Percentiles rank a stretch among this genome's conserved stretches.
Conservation (phyloP, 2,329 filamentous ascomycete species). For the Purpureocillium lavendulum region DNA sequence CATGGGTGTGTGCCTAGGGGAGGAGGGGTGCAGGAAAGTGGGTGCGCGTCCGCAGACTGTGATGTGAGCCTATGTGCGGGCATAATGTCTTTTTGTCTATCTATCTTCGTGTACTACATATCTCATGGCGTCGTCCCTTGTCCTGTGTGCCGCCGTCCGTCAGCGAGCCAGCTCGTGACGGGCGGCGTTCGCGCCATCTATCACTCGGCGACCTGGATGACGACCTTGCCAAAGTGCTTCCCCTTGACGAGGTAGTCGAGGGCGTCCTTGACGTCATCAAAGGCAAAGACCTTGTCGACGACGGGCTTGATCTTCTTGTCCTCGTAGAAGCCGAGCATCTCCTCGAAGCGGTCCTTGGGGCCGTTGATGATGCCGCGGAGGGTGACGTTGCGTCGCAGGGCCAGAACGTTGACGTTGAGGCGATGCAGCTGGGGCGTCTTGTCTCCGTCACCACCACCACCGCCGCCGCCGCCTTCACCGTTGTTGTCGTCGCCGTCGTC, state of each 20-base stretch:
- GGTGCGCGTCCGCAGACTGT: no score
- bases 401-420: slow-evolving; percentile 51
- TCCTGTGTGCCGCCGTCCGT: not conserved
- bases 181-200: no score
- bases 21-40: no score
- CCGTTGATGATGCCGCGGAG: slow-evolving; percentile 53
- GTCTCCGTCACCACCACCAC: not conserved
- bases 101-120: no score
- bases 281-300: slow-evolving; percentile 36
- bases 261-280: slow-evolving; percentile 38
- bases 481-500: slow-evolving; percentile 36
- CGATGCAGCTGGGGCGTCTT: slow-evolving; percentile 26
- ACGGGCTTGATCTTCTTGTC: slow-evolving; percentile 36
- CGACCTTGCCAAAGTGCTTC: slow-evolving; percentile 50
- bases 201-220: slow-evolving; percentile 28
- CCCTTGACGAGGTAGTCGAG: slow-evolving; percentile 43
- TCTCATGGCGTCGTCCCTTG: not conserved
- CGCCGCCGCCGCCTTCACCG: slow-evolving; percentile 12
- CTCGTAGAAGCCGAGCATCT: slow-evolving; percentile 41
- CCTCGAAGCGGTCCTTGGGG: slow-evolving; percentile 42
- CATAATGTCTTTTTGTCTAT: no score
- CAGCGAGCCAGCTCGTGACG: no score
- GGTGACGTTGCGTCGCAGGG: slow-evolving; percentile 36
- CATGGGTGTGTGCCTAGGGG: no score
- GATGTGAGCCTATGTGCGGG: no score